Conservation (phyloP, 164 flowering plant genomes). For the Macadamia integrifolia region DNA sequence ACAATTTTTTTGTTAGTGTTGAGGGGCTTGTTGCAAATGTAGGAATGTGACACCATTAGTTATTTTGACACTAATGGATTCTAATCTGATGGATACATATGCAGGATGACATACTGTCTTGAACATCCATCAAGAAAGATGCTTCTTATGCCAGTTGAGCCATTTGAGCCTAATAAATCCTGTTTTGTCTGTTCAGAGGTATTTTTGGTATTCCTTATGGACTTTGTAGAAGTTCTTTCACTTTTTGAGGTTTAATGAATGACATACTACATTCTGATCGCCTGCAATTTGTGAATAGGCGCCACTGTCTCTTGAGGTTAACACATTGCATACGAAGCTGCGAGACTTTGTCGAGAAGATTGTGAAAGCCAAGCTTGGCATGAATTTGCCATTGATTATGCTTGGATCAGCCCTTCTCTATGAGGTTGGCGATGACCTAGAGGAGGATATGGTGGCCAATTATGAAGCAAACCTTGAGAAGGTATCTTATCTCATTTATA, state of each 20-base stretch:
- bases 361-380: constrained; percentile 85
- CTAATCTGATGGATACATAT: constrained; percentile 7
- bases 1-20: not conserved
- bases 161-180: constrained; percentile 84
- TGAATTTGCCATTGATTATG: constrained; percentile 80
- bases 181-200: constrained; percentile 98
- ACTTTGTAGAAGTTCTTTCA: not conserved
- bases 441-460: constrained; percentile 60
- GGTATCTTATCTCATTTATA: constrained; percentile 27
- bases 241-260: constrained; percentile 1
- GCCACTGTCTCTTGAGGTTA: constrained; percentile 73
- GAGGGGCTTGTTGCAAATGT: not conserved
- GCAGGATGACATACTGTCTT: constrained; percentile 85
- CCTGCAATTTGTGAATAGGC: constrained; percentile 42
- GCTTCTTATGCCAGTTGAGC: constrained; percentile 96
- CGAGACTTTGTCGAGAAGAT: constrained; percentile 86
- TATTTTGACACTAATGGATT: not conserved
- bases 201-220: not conserved
- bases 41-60: not conserved
- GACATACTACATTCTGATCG: constrained; percentile 9
- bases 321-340: constrained; percentile 64
- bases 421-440: constrained; percentile 97
- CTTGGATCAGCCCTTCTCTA: constrained; percentile 77
- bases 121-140: constrained; percentile 70
- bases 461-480: constrained; percentile 83